Evolutionary conservation across 345 rosid species (phyloP).

Genomic region (Salix udensis): DNA sequence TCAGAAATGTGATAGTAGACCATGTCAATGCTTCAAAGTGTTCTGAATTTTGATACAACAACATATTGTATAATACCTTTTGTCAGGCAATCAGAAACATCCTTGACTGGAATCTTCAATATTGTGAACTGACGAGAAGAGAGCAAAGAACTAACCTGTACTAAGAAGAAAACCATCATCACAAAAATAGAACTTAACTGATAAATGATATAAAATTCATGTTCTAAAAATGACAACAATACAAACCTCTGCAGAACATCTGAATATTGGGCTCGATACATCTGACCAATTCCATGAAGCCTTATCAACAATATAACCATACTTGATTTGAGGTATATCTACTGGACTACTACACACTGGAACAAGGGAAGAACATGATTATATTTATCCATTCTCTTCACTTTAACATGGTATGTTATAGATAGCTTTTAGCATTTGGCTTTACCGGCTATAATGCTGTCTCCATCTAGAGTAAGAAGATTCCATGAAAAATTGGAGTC

Average conservation of each 20-base stretch:
- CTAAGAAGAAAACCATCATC: neutral
- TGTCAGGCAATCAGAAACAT: constrained; percentile 46
- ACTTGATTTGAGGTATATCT: constrained; percentile 67
- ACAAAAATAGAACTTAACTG: constrained; percentile 9
- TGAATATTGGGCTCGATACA: constrained; percentile 56
- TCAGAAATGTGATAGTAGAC: neutral
- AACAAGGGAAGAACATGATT: constrained; percentile 15
- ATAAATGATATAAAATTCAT: neutral
- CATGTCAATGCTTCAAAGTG: no score
- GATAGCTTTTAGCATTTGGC: constrained; percentile 3
- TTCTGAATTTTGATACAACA: neutral
- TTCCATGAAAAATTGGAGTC: constrained; percentile 68
- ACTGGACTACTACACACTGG: constrained; percentile 84
- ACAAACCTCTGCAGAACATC: constrained; percentile 60
- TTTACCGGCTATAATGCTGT: constrained; percentile 74
- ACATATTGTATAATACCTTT: constrained; percentile 39
- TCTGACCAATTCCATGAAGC: constrained; percentile 63
- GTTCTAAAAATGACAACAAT: constrained; percentile 1
- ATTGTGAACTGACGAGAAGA: constrained; percentile 55
- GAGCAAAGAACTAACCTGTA: constrained; percentile 58
- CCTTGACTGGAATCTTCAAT: constrained; percentile 63
- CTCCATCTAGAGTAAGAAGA: constrained; percentile 64
- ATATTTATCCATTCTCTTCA: constrained; percentile 2
- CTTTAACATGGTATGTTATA: neutral
- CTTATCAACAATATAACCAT: constrained; percentile 51